phyloP scores from a whole-genome alignment of 177 flowering plant genomes.

The Vitis hybrid region DNA sequence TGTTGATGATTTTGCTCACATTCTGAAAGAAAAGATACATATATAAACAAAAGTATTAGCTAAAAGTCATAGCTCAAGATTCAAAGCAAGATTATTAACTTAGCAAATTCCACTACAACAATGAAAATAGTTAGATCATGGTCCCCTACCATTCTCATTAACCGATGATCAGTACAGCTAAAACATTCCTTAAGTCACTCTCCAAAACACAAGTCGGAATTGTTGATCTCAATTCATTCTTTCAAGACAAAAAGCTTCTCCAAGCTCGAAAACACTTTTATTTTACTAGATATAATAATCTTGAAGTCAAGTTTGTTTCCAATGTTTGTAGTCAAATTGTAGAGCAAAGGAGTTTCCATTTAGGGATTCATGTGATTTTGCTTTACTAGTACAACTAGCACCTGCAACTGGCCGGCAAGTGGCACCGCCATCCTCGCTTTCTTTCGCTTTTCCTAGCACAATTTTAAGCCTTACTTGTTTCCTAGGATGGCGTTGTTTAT shows the following conservation, averaged over 20 bases:
- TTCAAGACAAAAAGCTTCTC: slow-evolving; percentile 12
- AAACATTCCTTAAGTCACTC: slow-evolving; percentile 31
- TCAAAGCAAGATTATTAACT: background rate
- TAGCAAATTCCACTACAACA: background rate
- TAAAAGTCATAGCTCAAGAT: background rate
- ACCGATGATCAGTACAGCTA: slow-evolving; percentile 13
- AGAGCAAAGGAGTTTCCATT: background rate
- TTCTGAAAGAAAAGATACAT: no score
- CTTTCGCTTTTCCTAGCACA: no score
- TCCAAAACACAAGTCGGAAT: slow-evolving; percentile 17
- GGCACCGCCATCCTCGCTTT: slow-evolving; percentile 16
- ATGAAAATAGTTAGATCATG: slow-evolving; percentile 27
- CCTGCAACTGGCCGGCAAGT: slow-evolving; percentile 34
- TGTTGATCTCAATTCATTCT: slow-evolving; percentile 15
- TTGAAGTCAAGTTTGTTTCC: slow-evolving; percentile 3
- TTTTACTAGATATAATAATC: no score
- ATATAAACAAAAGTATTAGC: background rate
- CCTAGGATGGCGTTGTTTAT: no score
- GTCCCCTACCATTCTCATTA: slow-evolving; percentile 31
- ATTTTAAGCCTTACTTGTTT: no score
- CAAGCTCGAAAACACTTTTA: no score
- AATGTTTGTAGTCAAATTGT: slow-evolving; percentile 3
- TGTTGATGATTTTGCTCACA: no score
- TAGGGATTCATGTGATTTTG: slow-evolving; percentile 28
- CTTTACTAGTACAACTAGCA: slow-evolving; percentile 25